Conservation (phyloP, 495 filamentous ascomycete species). For the Amorphotheca resinae region DNA sequence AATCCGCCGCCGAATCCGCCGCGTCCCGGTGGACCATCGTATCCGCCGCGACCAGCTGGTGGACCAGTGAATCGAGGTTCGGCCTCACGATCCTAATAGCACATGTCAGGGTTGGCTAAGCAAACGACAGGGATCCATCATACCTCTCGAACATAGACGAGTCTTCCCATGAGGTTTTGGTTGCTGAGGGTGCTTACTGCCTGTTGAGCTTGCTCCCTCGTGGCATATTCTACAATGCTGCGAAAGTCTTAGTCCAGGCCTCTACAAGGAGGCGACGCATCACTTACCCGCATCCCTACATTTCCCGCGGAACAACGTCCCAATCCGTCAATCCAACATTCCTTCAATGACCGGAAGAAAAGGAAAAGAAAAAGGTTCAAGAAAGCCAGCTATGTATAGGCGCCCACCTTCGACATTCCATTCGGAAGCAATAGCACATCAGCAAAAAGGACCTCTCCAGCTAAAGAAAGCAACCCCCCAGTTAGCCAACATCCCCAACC, state of each 20-base stretch:
- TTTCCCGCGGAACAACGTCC: slow-evolving; percentile 74
- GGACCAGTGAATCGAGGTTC: slow-evolving; percentile 85
- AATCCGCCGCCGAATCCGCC: slow-evolving; percentile 34
- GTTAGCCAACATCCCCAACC: slow-evolving; percentile 6
- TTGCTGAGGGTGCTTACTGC: slow-evolving; percentile 98
- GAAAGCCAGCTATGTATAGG: slow-evolving; percentile 80
- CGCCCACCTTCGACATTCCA: slow-evolving; percentile 99
- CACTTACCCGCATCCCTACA: slow-evolving; percentile 99
- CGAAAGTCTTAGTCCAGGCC: slow-evolving; percentile 17
- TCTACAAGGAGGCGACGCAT: neutral
- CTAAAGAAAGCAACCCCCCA: slow-evolving; percentile 33
- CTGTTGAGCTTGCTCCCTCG: slow-evolving; percentile 95
- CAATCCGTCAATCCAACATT: slow-evolving; percentile 99
- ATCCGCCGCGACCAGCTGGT: slow-evolving; percentile 55
- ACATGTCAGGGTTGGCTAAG: slow-evolving; percentile 1
- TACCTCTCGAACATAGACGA: slow-evolving; percentile 98
- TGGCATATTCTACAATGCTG: slow-evolving; percentile 99
- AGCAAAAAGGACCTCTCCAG: slow-evolving; percentile 98
- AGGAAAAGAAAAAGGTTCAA: slow-evolving; percentile 55
- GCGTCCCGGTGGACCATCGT: slow-evolving; percentile 36
- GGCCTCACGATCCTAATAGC: slow-evolving; percentile 72
- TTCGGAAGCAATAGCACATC: slow-evolving; percentile 99
- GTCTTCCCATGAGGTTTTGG: slow-evolving; percentile 93
- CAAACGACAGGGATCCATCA: slow-evolving; percentile 11
- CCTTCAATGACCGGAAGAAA: slow-evolving; percentile 67